A percentile compares a stretch with the other conserved stretches of the same genome.
Evolutionary conservation across 2,329 filamentous ascomycete species (phyloP).

Genomic region (Verticillium isaacii): DNA sequence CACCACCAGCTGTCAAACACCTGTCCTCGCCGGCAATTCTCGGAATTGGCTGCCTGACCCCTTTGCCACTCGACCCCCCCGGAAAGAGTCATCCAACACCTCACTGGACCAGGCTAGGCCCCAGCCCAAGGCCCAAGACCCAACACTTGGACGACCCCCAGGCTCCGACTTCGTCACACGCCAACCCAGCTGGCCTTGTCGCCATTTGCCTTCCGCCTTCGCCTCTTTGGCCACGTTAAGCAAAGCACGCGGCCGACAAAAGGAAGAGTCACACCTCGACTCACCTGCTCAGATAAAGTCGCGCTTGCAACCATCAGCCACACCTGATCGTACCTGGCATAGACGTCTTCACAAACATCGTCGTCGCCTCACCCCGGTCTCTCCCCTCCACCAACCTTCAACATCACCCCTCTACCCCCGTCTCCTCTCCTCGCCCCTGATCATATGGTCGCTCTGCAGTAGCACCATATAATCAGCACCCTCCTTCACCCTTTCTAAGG

Average conservation of each 20-base stretch:
- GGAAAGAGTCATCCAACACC: constrained; percentile 19
- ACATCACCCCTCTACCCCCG: constrained; percentile 3
- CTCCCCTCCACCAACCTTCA: constrained; percentile 1
- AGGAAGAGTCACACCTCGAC: constrained; percentile 14
- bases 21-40: constrained; percentile 19
- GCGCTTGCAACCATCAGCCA: constrained; percentile 8
- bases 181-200: constrained; percentile 4
- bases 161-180: constrained; percentile 16
- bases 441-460: constrained; percentile 22
- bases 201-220: constrained; percentile 6
- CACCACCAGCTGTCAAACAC: neutral
- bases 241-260: constrained; percentile 10
- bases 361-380: neutral
- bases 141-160: constrained; percentile 9
- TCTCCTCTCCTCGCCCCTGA: constrained; percentile 10
- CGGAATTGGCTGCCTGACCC: constrained; percentile 29
- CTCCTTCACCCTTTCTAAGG: constrained; percentile 19
- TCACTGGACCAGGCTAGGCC: neutral
- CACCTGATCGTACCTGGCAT: constrained; percentile 5
- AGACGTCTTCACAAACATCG: neutral
- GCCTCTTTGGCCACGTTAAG: constrained; percentile 14
- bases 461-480: constrained; percentile 25
- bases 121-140: constrained; percentile 3
- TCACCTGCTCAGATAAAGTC: constrained; percentile 12
- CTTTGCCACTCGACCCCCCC: constrained; percentile 17